phyloP scores from a whole-genome alignment of 164 flowering plant genomes.

The Vitis amurensis region DNA sequence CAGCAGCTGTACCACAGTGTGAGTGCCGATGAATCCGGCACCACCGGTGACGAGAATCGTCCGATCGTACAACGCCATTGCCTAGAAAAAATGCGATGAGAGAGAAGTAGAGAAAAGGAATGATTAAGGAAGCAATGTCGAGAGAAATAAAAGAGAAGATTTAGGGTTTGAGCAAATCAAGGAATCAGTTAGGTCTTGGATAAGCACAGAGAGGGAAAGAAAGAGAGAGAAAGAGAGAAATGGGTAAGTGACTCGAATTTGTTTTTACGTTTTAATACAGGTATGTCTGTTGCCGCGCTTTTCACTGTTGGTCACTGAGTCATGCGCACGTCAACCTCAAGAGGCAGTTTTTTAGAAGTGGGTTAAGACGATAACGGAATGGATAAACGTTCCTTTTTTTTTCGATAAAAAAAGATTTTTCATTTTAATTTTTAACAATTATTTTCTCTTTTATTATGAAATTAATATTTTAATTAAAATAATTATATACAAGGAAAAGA shows the following conservation, averaged over 20 bases:
- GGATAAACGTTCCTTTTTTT: no score
- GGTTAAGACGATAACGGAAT: no score
- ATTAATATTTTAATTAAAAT: no score
- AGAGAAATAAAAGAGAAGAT: not conserved
- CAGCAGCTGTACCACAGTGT: conserved; percentile 83
- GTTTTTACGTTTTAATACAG: not conserved
- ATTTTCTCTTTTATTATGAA: no score
- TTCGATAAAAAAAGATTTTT: no score
- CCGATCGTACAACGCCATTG: conserved; percentile 27
- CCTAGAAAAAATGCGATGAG: not conserved
- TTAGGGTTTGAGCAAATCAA: conserved; percentile 15
- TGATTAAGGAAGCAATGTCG: not conserved
- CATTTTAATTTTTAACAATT: no score
- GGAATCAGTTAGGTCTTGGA: not conserved
- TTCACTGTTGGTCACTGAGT: not conserved
- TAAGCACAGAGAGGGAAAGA: not conserved
- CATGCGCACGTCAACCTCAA: not conserved
- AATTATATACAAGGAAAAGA: no score
- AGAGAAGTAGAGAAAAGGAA: not conserved
- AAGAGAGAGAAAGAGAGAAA: not conserved
- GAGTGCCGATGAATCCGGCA: conserved; percentile 92
- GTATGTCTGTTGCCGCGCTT: conserved; percentile 4
- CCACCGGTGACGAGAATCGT: conserved; percentile 88
- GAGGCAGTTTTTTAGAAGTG: not conserved
- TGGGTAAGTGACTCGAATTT: not conserved